Evolutionary conservation across 306 rosid species (phyloP), one percentile per base, ranked within the genome.

Genomic region (Acacia crassicarpa): DNA sequence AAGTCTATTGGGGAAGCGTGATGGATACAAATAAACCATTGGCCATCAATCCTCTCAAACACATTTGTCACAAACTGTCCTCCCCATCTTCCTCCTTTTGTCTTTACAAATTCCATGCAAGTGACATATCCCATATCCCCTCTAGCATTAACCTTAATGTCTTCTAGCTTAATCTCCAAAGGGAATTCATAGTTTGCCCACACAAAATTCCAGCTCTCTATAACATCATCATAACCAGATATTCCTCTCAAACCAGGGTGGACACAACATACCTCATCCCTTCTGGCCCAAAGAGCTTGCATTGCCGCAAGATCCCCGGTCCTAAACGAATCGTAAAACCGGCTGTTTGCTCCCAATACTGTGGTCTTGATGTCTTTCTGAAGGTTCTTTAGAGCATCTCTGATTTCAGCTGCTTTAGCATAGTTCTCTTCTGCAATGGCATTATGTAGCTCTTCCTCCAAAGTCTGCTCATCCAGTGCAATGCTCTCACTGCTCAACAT

Each of bases 161-260:
- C 98, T 85, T 93, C 94, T 49, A 92, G 89, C 74, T 89, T 91
- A 84, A 95, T 92, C 83, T 89, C 89, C 20, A 93, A 80, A 0
- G 99, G 99, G 76, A 95, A 95, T 72, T 93, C 98, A 81, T 95
- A 95, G 92, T 95, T 90, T 2, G 94, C 98, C 99, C 98, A 95
- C 35, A 95, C 93, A 22, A 84, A 88, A 72, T 95, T 89, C 99
- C 98, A 95, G 87, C 99, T 95, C 83, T 92, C 93, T 70, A 91
- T 83, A 79, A 95, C 97, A 75, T 95, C 94, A 13, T 92, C 92
- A 43, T 90, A 88, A 44, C 99, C 98, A 9, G 91, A 87, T 74
- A 95, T 93, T 54, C 98, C 99, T 59, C 87, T 85, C 20, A 86
- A 74, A 40, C 99, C 97, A 0, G 99, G 99, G 85, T 93, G 98